phyloP scores from a whole-genome alignment of 805 yeast species.

The Cyberlindnera saturnus region DNA sequence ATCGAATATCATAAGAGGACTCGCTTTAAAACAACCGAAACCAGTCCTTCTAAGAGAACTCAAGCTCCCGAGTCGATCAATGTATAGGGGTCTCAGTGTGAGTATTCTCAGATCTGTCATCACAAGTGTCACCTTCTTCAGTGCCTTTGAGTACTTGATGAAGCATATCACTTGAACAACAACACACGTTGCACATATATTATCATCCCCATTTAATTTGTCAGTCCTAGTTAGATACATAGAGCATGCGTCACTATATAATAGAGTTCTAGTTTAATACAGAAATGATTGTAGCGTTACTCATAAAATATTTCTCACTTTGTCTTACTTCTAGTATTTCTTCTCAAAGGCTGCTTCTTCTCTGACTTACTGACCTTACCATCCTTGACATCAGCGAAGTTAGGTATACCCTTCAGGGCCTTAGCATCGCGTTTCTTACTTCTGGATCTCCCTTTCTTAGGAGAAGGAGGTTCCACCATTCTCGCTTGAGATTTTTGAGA shows the following conservation, averaged over 20 bases:
- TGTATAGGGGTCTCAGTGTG: slow-evolving; percentile 77
- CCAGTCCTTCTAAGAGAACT: slow-evolving; percentile 29
- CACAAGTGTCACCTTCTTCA: slow-evolving; percentile 71
- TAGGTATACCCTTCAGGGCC: too few relatives aligned
- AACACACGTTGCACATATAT: neutral
- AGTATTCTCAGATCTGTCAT: slow-evolving; percentile 65
- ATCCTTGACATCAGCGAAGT: slow-evolving; percentile 1
- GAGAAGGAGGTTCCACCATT: too few relatives aligned
- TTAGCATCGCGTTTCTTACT: too few relatives aligned
- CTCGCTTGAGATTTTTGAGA: too few relatives aligned
- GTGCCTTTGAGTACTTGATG: slow-evolving; percentile 66
- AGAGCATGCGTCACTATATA: too few relatives aligned
- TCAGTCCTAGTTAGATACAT: too few relatives aligned
- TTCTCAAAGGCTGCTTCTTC: slow-evolving; percentile 16
- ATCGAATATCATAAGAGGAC: slow-evolving; percentile 53
- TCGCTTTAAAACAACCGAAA: slow-evolving; percentile 35
- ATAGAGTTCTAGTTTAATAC: too few relatives aligned
- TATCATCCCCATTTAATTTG: neutral
- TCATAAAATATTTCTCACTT: slow-evolving; percentile 1
- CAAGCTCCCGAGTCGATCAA: slow-evolving; percentile 37
- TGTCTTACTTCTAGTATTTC: slow-evolving; percentile 10
- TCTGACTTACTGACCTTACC: slow-evolving; percentile 4
- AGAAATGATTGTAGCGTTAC: too few relatives aligned
- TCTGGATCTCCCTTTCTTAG: too few relatives aligned
- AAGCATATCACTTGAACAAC: slow-evolving; percentile 35